Base-by-base conservation (phyloP, 2,329 filamentous ascomycete species). In the Aplosporella prunicola region DNA sequence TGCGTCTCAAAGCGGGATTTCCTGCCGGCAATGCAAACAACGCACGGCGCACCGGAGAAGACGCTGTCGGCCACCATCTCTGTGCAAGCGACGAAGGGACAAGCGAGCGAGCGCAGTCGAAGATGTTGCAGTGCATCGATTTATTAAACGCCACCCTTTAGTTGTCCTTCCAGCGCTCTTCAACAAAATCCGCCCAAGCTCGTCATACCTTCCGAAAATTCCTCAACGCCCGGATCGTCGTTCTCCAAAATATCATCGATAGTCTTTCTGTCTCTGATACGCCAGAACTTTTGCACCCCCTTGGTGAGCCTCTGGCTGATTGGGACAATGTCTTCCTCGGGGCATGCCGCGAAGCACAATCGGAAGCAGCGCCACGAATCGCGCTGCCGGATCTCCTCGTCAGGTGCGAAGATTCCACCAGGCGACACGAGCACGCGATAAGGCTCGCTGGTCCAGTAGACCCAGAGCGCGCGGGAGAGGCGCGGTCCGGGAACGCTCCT, bases 311-410 rank as follows among this genome's bases (percentile, higher is more conserved):
- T 62, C 52, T 72, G 62, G 5, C 74, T 77, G 44, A 78, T 75
- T 5, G 61, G 59, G 16, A 69, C 71, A 5, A 94, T 65, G 26
- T 81, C 74, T 25, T 80, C 77, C 38, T 80, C 80, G n/a, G 74
- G 68, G 59, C 87, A 80, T 1, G 87, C 85, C 1, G 85, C 86
- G 61, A 94, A 95, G 61, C 85, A 93, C 23, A 95, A 53, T 10
- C 88, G 68, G 56, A 78, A 78, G 55, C 80, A 89, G 47, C 72
- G 72, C 76, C 80, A 88, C 3, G 76, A 80, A 27, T 73, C 65
- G 40, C 67, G 60, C 4, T 66, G 61, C 11, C 58, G 53, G 24
- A 88, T 72, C 46, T 77, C 64, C 0, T 71, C 61, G 0, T 72
- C 80, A 1, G 85, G 74, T 32, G 74, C 73, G 57, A 94, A 94